Evolutionary conservation across 1,284 basidiomycete species (phyloP), one percentile per base, ranked within the genome.

Genomic region (Cutaneotrichosporon arboriforme): DNA sequence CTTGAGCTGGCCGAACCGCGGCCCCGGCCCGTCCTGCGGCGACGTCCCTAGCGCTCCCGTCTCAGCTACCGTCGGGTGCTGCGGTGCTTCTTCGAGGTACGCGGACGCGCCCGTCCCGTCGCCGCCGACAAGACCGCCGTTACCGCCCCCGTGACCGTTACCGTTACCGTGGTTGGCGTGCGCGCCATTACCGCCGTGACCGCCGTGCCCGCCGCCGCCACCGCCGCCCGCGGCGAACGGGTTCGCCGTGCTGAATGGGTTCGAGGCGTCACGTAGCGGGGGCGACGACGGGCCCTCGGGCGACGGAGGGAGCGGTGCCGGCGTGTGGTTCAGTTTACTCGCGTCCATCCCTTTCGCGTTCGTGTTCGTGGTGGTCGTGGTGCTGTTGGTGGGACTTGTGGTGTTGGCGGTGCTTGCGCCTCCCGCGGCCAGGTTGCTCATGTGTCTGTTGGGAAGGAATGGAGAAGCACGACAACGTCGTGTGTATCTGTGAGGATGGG

Each of bases 21-120:
- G 66, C 18, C 67, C 55, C 18, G 52, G 51, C 1, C 59, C 69
- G 10, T 63, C 63, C 10, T 40, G 34, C 18, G 36, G 20, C 21
- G 34, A 37, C 9, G 60, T 58, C n/a, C 40, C 47, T 1, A 52
- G 48, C 15, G 35, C 40, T n/a, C 70, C 70, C 14, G 71, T 73
- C 54, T 73, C 71, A 12, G 71, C 71, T n/a, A 73, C 60, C 2
- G 71, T 73, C 8, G 71, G 71, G 54, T 59, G 57, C 17, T 42
- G 42, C 14, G 57, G 57, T 9, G 18, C 39, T 34, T 15, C 38
- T 36, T 69, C 67, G 53, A 70, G 62, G 54, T 70, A 71, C 4
- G 60, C 63, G 31, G 68, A 68, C 33, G 66, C 63, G 12, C 40
- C 15, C 3, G 53, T 43, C 8, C 21, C 42, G 22, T 41, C 39